A percentile compares a stretch with the other conserved stretches of the same genome.
Conservation (phyloP, 768 basidiomycete species). For the Mycena sanguinolenta region DNA sequence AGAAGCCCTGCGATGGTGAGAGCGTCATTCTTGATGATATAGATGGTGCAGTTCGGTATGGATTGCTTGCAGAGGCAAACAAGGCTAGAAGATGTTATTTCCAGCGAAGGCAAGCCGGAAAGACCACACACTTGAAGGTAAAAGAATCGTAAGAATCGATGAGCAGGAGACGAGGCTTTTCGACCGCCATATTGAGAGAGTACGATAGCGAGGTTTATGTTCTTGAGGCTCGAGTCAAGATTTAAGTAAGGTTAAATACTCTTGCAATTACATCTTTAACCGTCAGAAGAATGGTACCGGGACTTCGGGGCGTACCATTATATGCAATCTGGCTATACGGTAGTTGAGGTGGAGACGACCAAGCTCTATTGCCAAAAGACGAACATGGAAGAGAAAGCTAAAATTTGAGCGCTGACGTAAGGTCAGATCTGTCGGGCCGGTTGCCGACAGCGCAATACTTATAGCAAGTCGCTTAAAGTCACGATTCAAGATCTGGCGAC, state of each 20-base stretch:
- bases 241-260: neutral
- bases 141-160: constrained; percentile 92
- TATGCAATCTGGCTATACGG: neutral
- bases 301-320: constrained; percentile 3
- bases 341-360: neutral
- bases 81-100: constrained; percentile 59
- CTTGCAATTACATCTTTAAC: neutral
- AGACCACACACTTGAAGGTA: constrained; percentile 79
- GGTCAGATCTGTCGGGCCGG: neutral
- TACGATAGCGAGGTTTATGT: neutral
- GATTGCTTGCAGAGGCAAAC: constrained; percentile 76
- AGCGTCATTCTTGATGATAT: constrained; percentile 82
- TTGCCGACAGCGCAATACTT: too few relatives aligned
- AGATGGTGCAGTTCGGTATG: constrained; percentile 71
- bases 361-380: neutral
- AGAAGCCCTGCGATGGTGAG: constrained; percentile 63
- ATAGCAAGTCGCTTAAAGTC: too few relatives aligned
- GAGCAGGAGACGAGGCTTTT: constrained; percentile 70
- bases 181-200: constrained; percentile 47
- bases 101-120: neutral
- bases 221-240: neutral
- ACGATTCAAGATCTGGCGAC: too few relatives aligned
- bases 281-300: neutral
- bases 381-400: constrained; percentile 14
- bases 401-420: neutral